Conservation (phyloP, 1,284 basidiomycete genomes). For the Boletellus sp. region DNA sequence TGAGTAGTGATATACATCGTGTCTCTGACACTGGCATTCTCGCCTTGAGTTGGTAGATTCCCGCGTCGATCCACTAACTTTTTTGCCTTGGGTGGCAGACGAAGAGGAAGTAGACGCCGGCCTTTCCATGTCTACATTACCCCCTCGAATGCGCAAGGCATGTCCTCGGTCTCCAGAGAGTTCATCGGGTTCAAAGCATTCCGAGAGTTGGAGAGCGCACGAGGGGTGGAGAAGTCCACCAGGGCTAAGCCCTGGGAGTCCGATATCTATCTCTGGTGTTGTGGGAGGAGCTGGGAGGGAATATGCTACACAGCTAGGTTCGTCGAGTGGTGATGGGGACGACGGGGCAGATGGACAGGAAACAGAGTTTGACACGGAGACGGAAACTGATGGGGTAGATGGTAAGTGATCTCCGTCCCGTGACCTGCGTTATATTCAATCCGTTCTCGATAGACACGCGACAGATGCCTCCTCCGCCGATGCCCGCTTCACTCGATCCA, state of each 20-base stretch:
- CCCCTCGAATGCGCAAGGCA: conserved; percentile 61
- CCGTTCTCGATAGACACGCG: conserved; percentile 22
- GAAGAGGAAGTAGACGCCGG: conserved; percentile 1
- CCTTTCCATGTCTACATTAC: conserved; percentile 35
- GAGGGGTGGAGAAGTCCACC: conserved; percentile 19
- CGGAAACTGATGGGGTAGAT: conserved; percentile 30
- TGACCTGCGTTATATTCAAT: conserved; percentile 12
- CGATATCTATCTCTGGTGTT: conserved; percentile 11
- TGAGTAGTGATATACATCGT: too few relatives aligned
- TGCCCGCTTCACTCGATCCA: conserved; percentile 39
- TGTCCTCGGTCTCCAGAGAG: conserved; percentile 38
- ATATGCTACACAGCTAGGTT: background rate
- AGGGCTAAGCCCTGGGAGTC: conserved; percentile 16
- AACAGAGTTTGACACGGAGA: conserved; percentile 33
- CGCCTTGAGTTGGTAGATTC: background rate
- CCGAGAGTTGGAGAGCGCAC: conserved; percentile 9
- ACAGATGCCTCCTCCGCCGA: conserved; percentile 47
- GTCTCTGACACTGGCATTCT: background rate
- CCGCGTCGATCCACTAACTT: conserved; percentile 5
- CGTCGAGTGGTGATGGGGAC: conserved; percentile 7
- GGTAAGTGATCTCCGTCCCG: conserved; percentile 19
- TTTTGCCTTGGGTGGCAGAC: conserved; percentile 8
- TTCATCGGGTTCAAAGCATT: background rate
- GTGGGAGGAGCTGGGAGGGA: conserved; percentile 2
- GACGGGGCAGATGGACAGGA: conserved; percentile 27